phyloP scores from a whole-genome alignment of 306 rosid genomes.

The Senna siamea region DNA sequence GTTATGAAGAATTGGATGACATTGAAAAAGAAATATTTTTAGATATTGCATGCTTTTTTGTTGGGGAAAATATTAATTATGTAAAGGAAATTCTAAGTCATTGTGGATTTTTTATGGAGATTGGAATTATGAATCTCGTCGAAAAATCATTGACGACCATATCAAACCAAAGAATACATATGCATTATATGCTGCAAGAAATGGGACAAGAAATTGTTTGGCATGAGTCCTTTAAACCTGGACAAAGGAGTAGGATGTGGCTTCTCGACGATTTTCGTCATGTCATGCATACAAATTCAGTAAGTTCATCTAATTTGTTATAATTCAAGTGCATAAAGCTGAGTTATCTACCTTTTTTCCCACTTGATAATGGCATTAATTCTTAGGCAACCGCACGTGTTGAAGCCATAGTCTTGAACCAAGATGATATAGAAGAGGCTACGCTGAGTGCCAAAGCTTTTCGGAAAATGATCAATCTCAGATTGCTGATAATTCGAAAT shows the following conservation, averaged over 20 bases:
- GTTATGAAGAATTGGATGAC: background rate
- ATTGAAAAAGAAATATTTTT: constrained; percentile 15
- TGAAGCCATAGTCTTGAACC: constrained; percentile 33
- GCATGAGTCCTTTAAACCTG: background rate
- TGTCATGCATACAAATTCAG: background rate
- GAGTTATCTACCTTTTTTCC: too few species aligned
- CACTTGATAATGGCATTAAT: background rate
- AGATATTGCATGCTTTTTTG: constrained; percentile 39
- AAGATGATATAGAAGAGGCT: background rate
- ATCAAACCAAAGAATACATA: background rate
- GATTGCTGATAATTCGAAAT: constrained; percentile 10
- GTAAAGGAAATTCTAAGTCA: constrained; percentile 4
- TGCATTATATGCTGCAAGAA: constrained; percentile 26
- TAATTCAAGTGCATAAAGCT: too few species aligned
- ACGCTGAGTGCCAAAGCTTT: constrained; percentile 25
- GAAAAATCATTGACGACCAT: constrained; percentile 35
- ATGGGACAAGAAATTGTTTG: constrained; percentile 26
- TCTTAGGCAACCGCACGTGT: constrained; percentile 2
- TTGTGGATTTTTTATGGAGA: constrained; percentile 10
- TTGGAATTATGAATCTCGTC: constrained; percentile 5
- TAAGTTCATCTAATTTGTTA: background rate
- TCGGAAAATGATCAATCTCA: constrained; percentile 21
- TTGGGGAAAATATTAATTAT: constrained; percentile 1
- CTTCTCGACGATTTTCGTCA: background rate
- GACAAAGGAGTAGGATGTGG: constrained; percentile 43